Conservation (phyloP, 2,329 filamentous ascomycete species). For the Penicillium sp. region DNA sequence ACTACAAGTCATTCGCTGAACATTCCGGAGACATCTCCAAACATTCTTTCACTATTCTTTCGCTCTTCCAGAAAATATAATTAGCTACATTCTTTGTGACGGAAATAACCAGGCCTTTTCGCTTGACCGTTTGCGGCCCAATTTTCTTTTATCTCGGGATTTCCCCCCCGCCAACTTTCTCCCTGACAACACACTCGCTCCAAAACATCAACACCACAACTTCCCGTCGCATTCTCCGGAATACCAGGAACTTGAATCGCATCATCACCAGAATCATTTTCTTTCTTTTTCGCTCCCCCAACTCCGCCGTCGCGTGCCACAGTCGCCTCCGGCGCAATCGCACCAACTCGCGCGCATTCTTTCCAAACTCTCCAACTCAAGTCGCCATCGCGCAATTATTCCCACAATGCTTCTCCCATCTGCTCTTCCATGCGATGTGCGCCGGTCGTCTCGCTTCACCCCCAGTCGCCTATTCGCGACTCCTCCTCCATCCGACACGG, state of each 20-base stretch:
- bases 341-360: slow-evolving; percentile 24
- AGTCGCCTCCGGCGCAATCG: slow-evolving; percentile 38
- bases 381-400: slow-evolving; percentile 3
- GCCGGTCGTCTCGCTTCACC: slow-evolving; percentile 40
- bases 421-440: slow-evolving; percentile 47
- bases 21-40: slow-evolving; percentile 1
- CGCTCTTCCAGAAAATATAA: neutral
- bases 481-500: slow-evolving; percentile 41
- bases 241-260: slow-evolving; percentile 27
- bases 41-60: slow-evolving; percentile 1
- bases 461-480: slow-evolving; percentile 41
- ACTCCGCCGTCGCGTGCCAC: slow-evolving; percentile 21
- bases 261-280: slow-evolving; percentile 5
- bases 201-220: slow-evolving; percentile 58
- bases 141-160: slow-evolving; percentile 27
- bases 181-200: slow-evolving; percentile 19
- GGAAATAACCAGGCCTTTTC: slow-evolving; percentile 16
- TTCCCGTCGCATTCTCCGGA: slow-evolving; percentile 50
- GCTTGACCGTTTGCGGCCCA: slow-evolving; percentile 29
- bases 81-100: slow-evolving; percentile 8
- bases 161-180: slow-evolving; percentile 21
- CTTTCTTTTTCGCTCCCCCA: slow-evolving; percentile 20
- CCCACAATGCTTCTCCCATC: slow-evolving; percentile 47
- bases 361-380: slow-evolving; percentile 1
- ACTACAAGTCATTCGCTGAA: slow-evolving; percentile 8